These are phyloP conservation scores for Solanum hybrid DNA, from an alignment of 305 asterid genomes.

Conservation along the genomic window DNA sequence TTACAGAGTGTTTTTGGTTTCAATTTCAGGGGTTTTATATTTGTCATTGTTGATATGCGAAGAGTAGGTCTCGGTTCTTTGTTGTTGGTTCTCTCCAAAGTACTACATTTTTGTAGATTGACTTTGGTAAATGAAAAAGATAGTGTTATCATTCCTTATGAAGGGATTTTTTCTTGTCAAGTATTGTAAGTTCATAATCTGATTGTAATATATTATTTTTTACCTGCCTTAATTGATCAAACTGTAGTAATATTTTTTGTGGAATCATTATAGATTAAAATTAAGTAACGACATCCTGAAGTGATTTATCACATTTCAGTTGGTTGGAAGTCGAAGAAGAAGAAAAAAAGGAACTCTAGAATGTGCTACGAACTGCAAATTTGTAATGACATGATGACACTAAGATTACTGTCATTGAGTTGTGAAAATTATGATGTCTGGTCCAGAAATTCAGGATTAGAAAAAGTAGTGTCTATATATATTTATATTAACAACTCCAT, in stretches of 20 bases:
- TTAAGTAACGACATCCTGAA: not conserved
- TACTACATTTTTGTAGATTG: too few relatives aligned
- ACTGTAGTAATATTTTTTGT: not conserved
- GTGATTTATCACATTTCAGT: not conserved
- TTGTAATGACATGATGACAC: not conserved
- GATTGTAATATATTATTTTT: too few relatives aligned
- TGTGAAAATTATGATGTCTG: not conserved
- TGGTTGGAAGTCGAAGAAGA: not conserved
- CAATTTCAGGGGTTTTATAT: not conserved
- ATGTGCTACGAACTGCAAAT: not conserved
- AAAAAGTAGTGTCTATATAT: too few relatives aligned
- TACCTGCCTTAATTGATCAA: not conserved
- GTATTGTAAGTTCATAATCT: too few relatives aligned
- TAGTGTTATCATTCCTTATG: too few relatives aligned
- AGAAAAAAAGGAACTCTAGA: not conserved
- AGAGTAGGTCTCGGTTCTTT: not conserved
- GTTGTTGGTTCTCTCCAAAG: too few relatives aligned
- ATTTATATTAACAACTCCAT: not conserved
- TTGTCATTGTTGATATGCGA: not conserved
- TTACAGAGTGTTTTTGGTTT: not conserved
- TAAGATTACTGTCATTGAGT: not conserved
- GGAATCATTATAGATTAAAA: not conserved
- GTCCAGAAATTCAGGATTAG: too few relatives aligned
- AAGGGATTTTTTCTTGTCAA: too few relatives aligned
- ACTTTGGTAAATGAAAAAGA: too few relatives aligned